A percentile compares a stretch with the other conserved stretches of the same genome.
These are phyloP conservation scores for Pseudogymnoascus sp. DNA, from an alignment of 2,329 filamentous ascomycete species.

Conservation along the genomic window DNA sequence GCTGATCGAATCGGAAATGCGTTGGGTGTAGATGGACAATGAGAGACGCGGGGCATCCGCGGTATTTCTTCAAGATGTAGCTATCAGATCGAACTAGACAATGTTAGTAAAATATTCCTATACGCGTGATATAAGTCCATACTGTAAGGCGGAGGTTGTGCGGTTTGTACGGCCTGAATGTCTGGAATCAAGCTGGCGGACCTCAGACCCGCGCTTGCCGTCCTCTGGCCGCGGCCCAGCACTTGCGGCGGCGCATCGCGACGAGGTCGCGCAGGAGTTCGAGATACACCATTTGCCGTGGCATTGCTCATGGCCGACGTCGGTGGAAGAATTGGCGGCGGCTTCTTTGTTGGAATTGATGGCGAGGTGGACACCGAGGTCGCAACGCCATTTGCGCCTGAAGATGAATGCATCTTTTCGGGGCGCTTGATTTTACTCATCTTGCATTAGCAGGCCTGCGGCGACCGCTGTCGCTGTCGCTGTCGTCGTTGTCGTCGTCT, in stretches of 20 bases:
- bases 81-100: conserved; percentile 59
- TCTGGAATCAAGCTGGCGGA: conserved; percentile 43
- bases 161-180: conserved; percentile 28
- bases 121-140: conserved; percentile 22
- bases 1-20: conserved; percentile 87
- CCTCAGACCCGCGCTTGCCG: conserved; percentile 40
- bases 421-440: conserved; percentile 12
- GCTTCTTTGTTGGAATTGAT: conserved; percentile 45
- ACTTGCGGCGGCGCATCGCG: conserved; percentile 45
- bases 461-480: conserved; percentile 5
- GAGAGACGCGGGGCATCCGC: conserved; percentile 66
- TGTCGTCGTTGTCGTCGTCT: conserved; percentile 5
- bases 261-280: conserved; percentile 49
- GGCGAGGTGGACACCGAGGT: conserved; percentile 34
- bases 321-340: conserved; percentile 46
- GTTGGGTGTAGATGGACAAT: conserved; percentile 77
- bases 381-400: conserved; percentile 11
- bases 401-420: conserved; percentile 7
- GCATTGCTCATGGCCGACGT: conserved; percentile 40
- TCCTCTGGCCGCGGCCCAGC: conserved; percentile 41
- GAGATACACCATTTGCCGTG: conserved; percentile 32
- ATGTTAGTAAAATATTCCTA: conserved; percentile 15
- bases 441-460: conserved; percentile 5
- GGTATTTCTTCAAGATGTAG: conserved; percentile 78
- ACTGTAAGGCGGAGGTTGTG: conserved; percentile 48